These are phyloP conservation scores for Powellomyces hirtus DNA, from an alignment of 192 early-diverging fungal species.

Conservation along the genomic window DNA sequence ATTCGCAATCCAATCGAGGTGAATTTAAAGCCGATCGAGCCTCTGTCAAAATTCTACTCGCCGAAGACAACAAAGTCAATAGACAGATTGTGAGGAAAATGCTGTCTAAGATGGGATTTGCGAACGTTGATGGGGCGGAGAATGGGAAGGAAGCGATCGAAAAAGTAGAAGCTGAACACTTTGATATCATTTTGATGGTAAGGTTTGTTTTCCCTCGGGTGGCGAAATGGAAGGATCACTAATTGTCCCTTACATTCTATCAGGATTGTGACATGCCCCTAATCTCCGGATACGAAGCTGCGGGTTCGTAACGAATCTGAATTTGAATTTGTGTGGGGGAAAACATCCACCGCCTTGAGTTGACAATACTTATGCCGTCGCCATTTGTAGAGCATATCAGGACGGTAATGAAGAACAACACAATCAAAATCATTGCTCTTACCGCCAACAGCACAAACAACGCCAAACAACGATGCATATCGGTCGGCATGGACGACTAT, in stretches of 20 bases:
- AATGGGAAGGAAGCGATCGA: slow-evolving; percentile 12
- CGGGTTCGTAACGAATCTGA: too few species aligned
- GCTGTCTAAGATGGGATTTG: slow-evolving; percentile 15
- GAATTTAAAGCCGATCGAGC: background rate
- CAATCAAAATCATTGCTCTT: slow-evolving; percentile 12
- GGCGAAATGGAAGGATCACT: too few species aligned
- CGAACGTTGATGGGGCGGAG: background rate
- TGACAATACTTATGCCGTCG: too few species aligned
- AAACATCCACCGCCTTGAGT: too few species aligned
- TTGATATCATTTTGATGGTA: slow-evolving; percentile 23
- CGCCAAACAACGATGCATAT: background rate
- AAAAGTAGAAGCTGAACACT: background rate
- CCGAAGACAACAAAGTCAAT: slow-evolving; percentile 21
- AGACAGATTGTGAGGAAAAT: slow-evolving; percentile 10
- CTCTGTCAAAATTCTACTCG: slow-evolving; percentile 2
- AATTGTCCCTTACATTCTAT: background rate
- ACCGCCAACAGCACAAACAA: slow-evolving; percentile 18
- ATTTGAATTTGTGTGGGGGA: too few species aligned
- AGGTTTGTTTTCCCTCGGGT: background rate
- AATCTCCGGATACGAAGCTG: slow-evolving; percentile 7
- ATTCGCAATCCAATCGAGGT: background rate
- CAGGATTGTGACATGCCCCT: slow-evolving; percentile 28
- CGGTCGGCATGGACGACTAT: slow-evolving; percentile 23
- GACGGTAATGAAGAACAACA: background rate
- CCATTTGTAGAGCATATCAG: slow-evolving; percentile 7